Evolutionary conservation across 2,329 filamentous ascomycete genomes (phyloP).

Genomic region (Colletotrichum camelliae): DNA sequence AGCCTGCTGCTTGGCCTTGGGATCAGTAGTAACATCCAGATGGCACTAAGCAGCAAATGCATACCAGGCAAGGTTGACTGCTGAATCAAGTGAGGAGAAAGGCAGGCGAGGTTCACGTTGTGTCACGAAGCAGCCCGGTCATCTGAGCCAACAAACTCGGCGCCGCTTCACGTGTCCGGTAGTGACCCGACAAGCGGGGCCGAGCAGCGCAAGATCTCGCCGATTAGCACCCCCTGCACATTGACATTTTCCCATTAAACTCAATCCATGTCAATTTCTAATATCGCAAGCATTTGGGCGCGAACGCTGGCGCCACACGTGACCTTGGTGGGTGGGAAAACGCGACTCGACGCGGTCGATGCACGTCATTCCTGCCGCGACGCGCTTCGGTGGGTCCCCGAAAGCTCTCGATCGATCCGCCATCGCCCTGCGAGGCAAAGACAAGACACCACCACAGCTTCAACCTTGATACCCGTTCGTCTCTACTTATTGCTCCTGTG

Average conservation of each 20-base stretch:
- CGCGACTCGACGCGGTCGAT: neutral
- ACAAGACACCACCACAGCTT: neutral
- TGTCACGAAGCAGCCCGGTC: neutral
- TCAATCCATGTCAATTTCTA: neutral
- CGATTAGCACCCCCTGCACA: neutral
- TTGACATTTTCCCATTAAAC: neutral
- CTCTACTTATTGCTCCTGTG: neutral
- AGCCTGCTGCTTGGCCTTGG: too few species aligned
- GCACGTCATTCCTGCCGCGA: neutral
- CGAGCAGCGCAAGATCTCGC: neutral
- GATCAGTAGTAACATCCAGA: neutral
- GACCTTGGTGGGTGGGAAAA: neutral
- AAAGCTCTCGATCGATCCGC: neutral
- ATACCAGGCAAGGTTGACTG: neutral
- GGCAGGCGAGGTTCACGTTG: neutral
- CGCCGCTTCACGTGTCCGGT: neutral
- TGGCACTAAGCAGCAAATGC: neutral
- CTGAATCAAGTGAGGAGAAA: neutral
- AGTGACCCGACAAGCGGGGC: neutral
- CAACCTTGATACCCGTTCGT: neutral
- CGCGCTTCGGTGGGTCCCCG: neutral
- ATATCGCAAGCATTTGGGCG: neutral
- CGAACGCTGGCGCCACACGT: neutral
- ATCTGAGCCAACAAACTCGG: neutral
- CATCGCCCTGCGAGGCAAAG: neutral